Conservation (phyloP, 225 moss, liverwort and hornwort genomes). For the Neckera pumila region DNA sequence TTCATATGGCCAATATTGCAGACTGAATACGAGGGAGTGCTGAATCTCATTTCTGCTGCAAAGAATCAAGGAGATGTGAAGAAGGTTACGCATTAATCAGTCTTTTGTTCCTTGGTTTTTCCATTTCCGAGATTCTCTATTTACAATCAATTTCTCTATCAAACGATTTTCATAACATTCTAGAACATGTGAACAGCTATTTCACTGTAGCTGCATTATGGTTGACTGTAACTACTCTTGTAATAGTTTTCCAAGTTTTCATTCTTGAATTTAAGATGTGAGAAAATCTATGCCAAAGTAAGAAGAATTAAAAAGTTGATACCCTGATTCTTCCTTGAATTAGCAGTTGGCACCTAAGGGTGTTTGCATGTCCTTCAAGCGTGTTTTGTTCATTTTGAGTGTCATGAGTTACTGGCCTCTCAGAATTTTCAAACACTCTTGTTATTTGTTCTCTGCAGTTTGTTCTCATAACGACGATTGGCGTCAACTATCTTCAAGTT, state of each 20-base stretch:
- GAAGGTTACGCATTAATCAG: constrained; percentile 31
- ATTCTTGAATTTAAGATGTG: background rate
- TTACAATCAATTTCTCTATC: no score
- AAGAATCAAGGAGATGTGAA: constrained; percentile 83
- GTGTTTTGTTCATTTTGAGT: background rate
- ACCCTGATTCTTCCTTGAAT: background rate
- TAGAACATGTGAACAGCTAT: background rate
- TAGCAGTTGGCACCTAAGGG: background rate
- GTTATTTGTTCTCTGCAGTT: constrained; percentile 35
- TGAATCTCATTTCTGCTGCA: constrained; percentile 78
- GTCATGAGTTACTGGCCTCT: background rate
- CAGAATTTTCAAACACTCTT: background rate
- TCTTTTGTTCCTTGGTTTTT: background rate
- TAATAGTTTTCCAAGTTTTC: background rate
- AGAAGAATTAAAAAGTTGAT: background rate
- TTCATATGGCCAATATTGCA: constrained; percentile 8
- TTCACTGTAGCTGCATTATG: background rate
- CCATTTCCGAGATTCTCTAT: background rate
- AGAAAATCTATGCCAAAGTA: background rate
- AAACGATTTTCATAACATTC: background rate
- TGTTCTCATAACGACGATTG: constrained; percentile 70
- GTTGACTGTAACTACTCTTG: background rate
- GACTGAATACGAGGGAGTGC: constrained; percentile 84
- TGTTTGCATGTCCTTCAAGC: background rate
- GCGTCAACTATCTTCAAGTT: constrained; percentile 70